These are phyloP conservation scores for Chrysoporthe austroafricana DNA, from an alignment of 2,329 filamentous ascomycete genomes.

Conservation along the genomic window DNA sequence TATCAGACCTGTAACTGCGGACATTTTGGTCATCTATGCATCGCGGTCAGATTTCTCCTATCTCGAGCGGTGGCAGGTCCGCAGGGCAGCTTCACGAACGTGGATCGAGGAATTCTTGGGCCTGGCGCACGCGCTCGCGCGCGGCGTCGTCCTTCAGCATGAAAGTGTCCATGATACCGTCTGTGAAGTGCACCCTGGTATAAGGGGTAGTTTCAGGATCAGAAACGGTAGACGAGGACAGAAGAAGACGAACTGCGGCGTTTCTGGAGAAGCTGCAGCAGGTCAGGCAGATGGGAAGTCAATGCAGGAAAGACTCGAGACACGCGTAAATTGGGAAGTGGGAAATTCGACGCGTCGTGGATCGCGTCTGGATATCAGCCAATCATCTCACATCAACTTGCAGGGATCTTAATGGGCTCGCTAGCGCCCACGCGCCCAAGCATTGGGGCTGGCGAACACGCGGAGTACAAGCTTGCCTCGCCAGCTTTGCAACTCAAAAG, in stretches of 20 bases:
- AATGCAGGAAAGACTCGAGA: slow-evolving; percentile 4
- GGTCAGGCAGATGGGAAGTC: not conserved
- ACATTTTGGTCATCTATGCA: slow-evolving; percentile 54
- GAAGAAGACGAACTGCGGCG: not conserved
- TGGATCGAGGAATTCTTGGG: slow-evolving; percentile 93
- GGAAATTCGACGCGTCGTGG: slow-evolving; percentile 15
- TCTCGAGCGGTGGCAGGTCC: not conserved
- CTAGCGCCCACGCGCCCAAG: not conserved
- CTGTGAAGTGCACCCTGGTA: not conserved
- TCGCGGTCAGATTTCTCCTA: slow-evolving; percentile 7
- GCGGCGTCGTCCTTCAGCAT: slow-evolving; percentile 84
- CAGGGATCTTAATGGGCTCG: slow-evolving; percentile 15
- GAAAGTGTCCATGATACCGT: slow-evolving; percentile 66
- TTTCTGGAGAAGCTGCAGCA: not conserved
- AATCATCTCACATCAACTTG: slow-evolving; percentile 15
- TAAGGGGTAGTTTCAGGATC: not conserved
- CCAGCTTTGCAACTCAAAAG: too few relatives aligned
- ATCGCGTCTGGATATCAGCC: slow-evolving; percentile 5
- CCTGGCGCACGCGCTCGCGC: slow-evolving; percentile 80
- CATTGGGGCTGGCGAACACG: not conserved
- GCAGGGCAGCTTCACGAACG: slow-evolving; percentile 57
- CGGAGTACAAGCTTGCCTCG: not conserved
- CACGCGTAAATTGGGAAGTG: slow-evolving; percentile 11
- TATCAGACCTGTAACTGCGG: slow-evolving; percentile 85
- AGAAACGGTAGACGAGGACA: not conserved